Percentiles rank a stretch among this genome's conserved stretches.
phyloP scores from a whole-genome alignment of 2,329 filamentous ascomycete species.

The Aschersonia sp. region DNA sequence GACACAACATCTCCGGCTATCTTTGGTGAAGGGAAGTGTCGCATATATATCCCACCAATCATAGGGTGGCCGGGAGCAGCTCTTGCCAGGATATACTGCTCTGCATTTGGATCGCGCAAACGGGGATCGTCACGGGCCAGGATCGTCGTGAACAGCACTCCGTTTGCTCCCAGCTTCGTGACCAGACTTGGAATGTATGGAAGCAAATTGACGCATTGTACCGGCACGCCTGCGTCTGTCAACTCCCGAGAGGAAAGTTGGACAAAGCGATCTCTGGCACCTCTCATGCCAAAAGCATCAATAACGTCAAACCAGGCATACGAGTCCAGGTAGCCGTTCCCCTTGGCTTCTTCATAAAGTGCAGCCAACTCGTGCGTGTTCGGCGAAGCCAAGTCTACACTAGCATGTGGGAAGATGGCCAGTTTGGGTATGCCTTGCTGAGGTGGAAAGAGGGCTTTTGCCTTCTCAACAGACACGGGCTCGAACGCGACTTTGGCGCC shows the following conservation, averaged over 20 bases:
- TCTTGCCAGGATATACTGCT: slow-evolving; percentile 59
- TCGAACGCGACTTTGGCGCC: slow-evolving; percentile 61
- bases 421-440: slow-evolving; percentile 23
- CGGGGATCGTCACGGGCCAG: slow-evolving; percentile 53
- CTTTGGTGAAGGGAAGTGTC: slow-evolving; percentile 52
- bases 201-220: slow-evolving; percentile 70
- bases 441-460: slow-evolving; percentile 48
- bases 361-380: slow-evolving; percentile 70
- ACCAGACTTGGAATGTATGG: slow-evolving; percentile 78
- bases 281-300: slow-evolving; percentile 62
- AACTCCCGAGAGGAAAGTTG: slow-evolving; percentile 51
- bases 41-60: slow-evolving; percentile 72
- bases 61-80: slow-evolving; percentile 34
- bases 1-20: slow-evolving; percentile 61
- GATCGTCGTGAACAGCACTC: slow-evolving; percentile 63
- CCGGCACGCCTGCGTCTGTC: slow-evolving; percentile 68
- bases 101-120: slow-evolving; percentile 45
- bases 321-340: slow-evolving; percentile 52
- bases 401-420: slow-evolving; percentile 42
- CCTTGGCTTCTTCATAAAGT: slow-evolving; percentile 60
- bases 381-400: slow-evolving; percentile 65
- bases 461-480: slow-evolving; percentile 76
- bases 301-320: slow-evolving; percentile 67
- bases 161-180: slow-evolving; percentile 66
- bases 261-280: slow-evolving; percentile 59